A percentile compares a stretch with the other conserved stretches of the same genome.
phyloP scores from a whole-genome alignment of 2,329 filamentous ascomycete species.

The Exophiala spinifera region DNA sequence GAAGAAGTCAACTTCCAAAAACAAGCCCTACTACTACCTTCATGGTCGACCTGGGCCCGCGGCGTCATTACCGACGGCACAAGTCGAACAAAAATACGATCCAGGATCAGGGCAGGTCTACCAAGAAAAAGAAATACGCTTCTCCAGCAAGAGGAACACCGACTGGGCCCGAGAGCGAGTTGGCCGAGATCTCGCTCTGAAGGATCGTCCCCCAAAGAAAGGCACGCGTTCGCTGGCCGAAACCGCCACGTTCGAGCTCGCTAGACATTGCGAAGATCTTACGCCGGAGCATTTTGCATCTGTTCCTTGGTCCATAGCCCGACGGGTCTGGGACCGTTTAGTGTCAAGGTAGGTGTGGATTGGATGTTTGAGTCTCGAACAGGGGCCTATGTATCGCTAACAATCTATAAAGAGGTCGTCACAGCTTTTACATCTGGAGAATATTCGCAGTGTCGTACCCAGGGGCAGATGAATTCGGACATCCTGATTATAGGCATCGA shows the following conservation, averaged over 20 bases:
- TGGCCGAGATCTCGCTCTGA: constrained; percentile 17
- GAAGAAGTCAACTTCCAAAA: not conserved
- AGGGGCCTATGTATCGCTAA: too few species aligned
- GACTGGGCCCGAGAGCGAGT: constrained; percentile 26
- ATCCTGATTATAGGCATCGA: constrained; percentile 31
- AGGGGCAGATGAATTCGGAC: constrained; percentile 32
- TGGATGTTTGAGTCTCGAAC: constrained; percentile 11
- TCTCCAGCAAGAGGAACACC: constrained; percentile 10
- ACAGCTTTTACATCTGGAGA: constrained; percentile 45
- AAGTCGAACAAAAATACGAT: constrained; percentile 16
- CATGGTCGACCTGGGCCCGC: not conserved
- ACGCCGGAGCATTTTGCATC: constrained; percentile 35
- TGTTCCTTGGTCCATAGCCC: constrained; percentile 41
- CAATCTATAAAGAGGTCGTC: not conserved
- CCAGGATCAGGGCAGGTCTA: constrained; percentile 25
- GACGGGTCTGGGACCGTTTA: constrained; percentile 40
- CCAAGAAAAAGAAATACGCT: constrained; percentile 19
- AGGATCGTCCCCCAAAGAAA: not conserved
- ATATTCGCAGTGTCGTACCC: constrained; percentile 40
- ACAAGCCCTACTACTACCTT: not conserved
- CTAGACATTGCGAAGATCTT: constrained; percentile 38
- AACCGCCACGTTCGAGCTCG: constrained; percentile 20
- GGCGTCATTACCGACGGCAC: not conserved
- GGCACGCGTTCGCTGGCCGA: constrained; percentile 25
- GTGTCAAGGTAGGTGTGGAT: constrained; percentile 38